Evolutionary conservation across 352 stramenopile genomes (phyloP).

Genomic region (Globisporangium spinosum): DNA sequence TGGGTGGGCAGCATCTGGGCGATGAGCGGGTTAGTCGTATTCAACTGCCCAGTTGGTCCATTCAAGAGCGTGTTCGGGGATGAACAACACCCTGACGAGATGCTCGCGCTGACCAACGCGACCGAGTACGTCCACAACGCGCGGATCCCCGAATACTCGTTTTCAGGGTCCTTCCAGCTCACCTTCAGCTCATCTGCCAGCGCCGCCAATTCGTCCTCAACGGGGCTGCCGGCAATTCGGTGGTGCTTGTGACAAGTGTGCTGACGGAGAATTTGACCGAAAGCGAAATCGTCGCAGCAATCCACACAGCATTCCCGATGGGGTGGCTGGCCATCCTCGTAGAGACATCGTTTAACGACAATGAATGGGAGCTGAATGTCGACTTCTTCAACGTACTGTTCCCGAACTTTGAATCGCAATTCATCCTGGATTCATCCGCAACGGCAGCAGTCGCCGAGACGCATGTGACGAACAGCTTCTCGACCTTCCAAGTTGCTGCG

Average conservation of each 20-base stretch:
- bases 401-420: conserved; percentile 7
- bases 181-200: conserved; percentile 6
- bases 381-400: conserved; percentile 17
- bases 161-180: conserved; percentile 20
- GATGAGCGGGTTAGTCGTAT: conserved; percentile 18
- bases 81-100: not conserved
- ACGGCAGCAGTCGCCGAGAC: conserved; percentile 2
- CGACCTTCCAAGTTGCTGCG: conserved; percentile 3
- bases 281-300: not conserved
- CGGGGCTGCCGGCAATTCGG: not conserved
- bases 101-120: conserved; percentile 17
- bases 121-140: conserved; percentile 8
- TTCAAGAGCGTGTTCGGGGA: conserved; percentile 9
- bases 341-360: not conserved
- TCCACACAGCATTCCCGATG: not conserved
- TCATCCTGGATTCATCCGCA: not conserved
- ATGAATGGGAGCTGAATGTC: conserved; percentile 9
- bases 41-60: conserved; percentile 24
- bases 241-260: not conserved
- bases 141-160: not conserved
- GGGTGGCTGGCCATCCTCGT: not conserved
- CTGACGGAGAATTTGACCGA: not conserved
- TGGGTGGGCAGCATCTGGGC: conserved; percentile 18
- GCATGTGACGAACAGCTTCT: not conserved
- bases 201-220: not conserved